Percentiles rank a stretch among this genome's conserved stretches.
phyloP scores from a whole-genome alignment of 2,329 filamentous ascomycete genomes.

The Neocatenulostroma microsporum region DNA sequence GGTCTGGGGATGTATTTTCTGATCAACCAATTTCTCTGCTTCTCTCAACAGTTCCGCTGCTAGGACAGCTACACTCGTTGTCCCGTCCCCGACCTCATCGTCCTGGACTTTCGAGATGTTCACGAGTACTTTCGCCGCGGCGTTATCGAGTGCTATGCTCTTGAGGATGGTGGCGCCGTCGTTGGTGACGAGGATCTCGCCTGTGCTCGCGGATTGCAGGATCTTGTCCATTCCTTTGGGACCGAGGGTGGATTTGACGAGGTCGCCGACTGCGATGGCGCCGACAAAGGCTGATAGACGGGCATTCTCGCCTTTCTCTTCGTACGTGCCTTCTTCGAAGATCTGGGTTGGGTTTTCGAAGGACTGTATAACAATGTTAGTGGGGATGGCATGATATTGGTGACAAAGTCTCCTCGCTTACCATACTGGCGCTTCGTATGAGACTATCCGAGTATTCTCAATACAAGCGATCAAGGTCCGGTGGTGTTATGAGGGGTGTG shows the following conservation, averaged over 20 bases:
- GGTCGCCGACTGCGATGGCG: slow-evolving; percentile 91
- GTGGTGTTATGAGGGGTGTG: too few species aligned
- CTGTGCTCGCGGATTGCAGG: slow-evolving; percentile 60
- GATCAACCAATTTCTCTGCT: slow-evolving; percentile 92
- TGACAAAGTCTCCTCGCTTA: too few species aligned
- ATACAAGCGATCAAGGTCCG: too few species aligned
- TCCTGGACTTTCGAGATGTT: slow-evolving; percentile 99
- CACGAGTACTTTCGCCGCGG: slow-evolving; percentile 93
- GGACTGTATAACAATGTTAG: too few species aligned
- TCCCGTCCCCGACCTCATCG: slow-evolving; percentile 96
- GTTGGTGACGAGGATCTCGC: slow-evolving; percentile 97
- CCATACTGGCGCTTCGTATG: too few species aligned
- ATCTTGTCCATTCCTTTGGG: slow-evolving; percentile 93
- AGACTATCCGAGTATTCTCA: too few species aligned
- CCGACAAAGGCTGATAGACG: slow-evolving; percentile 68
- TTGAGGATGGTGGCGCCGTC: slow-evolving; percentile 98
- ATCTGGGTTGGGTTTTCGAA: slow-evolving; percentile 50
- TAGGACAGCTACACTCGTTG: slow-evolving; percentile 92
- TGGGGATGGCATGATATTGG: too few species aligned
- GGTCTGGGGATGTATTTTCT: slow-evolving; percentile 98
- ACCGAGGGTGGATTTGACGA: slow-evolving; percentile 94
- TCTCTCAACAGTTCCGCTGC: slow-evolving; percentile 92
- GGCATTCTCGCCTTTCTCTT: slow-evolving; percentile 99
- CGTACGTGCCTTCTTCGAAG: slow-evolving; percentile 91
- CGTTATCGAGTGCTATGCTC: slow-evolving; percentile 96